Conservation (phyloP, 345 rosid species). For the Nasturtium officinale region DNA sequence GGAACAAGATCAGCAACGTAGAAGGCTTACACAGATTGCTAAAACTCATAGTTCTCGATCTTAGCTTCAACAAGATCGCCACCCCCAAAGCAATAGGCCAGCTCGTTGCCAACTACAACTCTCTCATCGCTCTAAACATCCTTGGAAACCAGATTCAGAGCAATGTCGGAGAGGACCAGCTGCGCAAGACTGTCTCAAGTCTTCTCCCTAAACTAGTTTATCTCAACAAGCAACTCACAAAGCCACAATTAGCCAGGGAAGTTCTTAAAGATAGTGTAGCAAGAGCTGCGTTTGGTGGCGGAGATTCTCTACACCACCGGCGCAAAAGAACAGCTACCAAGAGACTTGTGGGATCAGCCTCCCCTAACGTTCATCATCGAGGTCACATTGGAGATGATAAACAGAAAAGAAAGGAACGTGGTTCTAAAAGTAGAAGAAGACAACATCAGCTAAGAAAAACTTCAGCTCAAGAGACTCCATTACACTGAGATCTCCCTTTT, state of each 20-base stretch:
- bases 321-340: constrained; percentile 37
- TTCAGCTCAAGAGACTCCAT: constrained; percentile 25
- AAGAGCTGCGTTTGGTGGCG: constrained; percentile 69
- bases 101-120: constrained; percentile 86
- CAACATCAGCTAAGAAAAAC: constrained; percentile 40
- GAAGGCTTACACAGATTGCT: constrained; percentile 91
- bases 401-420: constrained; percentile 25
- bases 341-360: constrained; percentile 35
- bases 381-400: constrained; percentile 21
- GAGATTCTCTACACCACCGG: constrained; percentile 32
- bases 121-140: constrained; percentile 75
- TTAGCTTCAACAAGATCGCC: constrained; percentile 93
- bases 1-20: constrained; percentile 84
- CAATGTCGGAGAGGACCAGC: constrained; percentile 78
- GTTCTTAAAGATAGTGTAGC: constrained; percentile 72
- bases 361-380: constrained; percentile 41
- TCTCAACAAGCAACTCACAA: constrained; percentile 80
- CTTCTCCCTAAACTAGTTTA: constrained; percentile 82
- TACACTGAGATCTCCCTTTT: not conserved
- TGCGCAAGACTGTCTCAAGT: constrained; percentile 68
- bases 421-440: constrained; percentile 49
- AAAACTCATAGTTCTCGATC: constrained; percentile 81
- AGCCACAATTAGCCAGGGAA: constrained; percentile 76
- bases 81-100: constrained; percentile 84
- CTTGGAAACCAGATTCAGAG: constrained; percentile 82